These are phyloP conservation scores for Collariella sp. DNA, from an alignment of 495 filamentous ascomycete genomes.

Conservation along the genomic window DNA sequence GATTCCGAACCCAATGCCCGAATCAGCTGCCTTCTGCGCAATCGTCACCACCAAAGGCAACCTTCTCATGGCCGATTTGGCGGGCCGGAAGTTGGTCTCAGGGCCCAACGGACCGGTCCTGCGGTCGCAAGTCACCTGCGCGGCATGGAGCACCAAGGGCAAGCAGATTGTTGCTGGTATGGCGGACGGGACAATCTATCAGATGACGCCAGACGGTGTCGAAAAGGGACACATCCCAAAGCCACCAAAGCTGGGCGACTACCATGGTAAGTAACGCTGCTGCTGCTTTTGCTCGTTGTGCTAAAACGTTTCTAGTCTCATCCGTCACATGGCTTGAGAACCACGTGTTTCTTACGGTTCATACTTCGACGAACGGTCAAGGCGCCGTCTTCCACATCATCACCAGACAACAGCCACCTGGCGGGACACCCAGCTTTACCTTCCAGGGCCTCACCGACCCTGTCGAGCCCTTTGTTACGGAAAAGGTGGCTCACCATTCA, in stretches of 20 bases:
- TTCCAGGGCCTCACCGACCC: constrained; percentile 68
- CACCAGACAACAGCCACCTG: constrained; percentile 47
- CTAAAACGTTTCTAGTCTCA: constrained; percentile 51
- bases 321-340: constrained; percentile 85
- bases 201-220: constrained; percentile 73
- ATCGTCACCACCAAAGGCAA: constrained; percentile 72
- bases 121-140: constrained; percentile 68
- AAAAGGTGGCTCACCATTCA: constrained; percentile 66
- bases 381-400: constrained; percentile 70
- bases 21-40: constrained; percentile 57
- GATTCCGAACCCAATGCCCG: constrained; percentile 68
- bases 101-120: constrained; percentile 58
- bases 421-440: constrained; percentile 39
- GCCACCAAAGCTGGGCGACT: constrained; percentile 59
- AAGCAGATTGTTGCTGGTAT: constrained; percentile 90
- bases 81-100: constrained; percentile 48
- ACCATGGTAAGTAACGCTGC: constrained; percentile 52
- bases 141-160: constrained; percentile 85
- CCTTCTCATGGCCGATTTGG: constrained; percentile 74
- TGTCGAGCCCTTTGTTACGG: constrained; percentile 57
- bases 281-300: constrained; percentile 2
- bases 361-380: constrained; percentile 53
- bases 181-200: constrained; percentile 67
- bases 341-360: constrained; percentile 68
- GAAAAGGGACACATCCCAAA: constrained; percentile 70